Evolutionary conservation across 352 stramenopile species (phyloP), one percentile per base, ranked within the genome.

Genomic region (Phytopythium vexans): DNA sequence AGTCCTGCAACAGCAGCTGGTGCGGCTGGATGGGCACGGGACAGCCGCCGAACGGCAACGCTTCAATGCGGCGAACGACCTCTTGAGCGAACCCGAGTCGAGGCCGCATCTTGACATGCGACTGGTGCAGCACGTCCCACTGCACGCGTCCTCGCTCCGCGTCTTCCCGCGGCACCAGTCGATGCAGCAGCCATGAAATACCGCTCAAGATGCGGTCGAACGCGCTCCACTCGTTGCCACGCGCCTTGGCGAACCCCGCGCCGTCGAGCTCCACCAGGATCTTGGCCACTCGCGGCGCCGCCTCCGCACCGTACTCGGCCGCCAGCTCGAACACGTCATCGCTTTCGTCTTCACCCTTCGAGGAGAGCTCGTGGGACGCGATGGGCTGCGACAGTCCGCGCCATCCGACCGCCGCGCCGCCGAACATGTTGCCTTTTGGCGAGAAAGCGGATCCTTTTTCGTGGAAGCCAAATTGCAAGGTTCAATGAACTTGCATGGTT

Each of bases 1-100:
- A 89, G 57, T 89, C 81, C 51, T 91, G 81, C n/a, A 91, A 64
- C 39, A 91, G 62, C 53, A 89, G 61, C 58, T 91, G 76, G 47
- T 91, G 81, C 32, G 81, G 76, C 54, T 91, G 81, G 41, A 91
- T 67, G 0, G 56, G 45, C 8, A 68, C 57, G 8, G 64, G 66
- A 44, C 64, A 73, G 2, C 42, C 45, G 27, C 43, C 43, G 31
- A 62, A 55, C 27, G 49, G 52, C 9, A 89, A 68, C 40, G 44
- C 49, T 34, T 86, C 70, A 6, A 91, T 38, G 41, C 77, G 67
- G 4, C 54, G 50, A 39, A 77, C 66, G 1, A 74, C 69, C 32
- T 89, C 81, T 60, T 91, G 78, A 10, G 77, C 70, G 31, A 91
- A 68, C 4, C 72, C 76, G n/a, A 91, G 57, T n/a, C 81, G 77